Conservation (phyloP, 768 basidiomycete genomes). For the Dioszegia hungarica region DNA sequence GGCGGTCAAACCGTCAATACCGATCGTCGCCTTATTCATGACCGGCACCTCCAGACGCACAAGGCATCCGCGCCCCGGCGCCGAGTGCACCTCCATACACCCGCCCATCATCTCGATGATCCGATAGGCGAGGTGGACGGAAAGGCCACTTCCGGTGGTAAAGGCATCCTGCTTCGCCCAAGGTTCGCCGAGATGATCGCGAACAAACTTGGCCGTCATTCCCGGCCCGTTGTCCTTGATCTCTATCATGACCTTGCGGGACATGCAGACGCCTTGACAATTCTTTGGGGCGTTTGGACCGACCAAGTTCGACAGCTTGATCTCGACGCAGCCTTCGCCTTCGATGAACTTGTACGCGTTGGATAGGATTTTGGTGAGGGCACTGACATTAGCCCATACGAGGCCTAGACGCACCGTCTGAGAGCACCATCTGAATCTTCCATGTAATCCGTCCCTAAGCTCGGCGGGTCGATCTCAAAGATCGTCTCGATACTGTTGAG, state of each 20-base stretch:
- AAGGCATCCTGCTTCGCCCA: slow-evolving; percentile 40
- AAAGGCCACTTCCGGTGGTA: slow-evolving; percentile 35
- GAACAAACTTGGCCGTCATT: slow-evolving; percentile 26
- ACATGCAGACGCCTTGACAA: slow-evolving; percentile 30
- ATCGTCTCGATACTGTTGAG: slow-evolving; percentile 32
- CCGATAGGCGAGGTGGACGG: slow-evolving; percentile 42
- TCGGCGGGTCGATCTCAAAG: slow-evolving; percentile 41
- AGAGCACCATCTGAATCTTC: slow-evolving; percentile 43
- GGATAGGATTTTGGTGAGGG: slow-evolving; percentile 34
- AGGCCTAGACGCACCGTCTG: slow-evolving; percentile 19
- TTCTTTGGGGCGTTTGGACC: slow-evolving; percentile 29
- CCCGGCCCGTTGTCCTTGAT: slow-evolving; percentile 38
- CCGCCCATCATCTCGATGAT: slow-evolving; percentile 44
- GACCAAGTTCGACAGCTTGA: slow-evolving; percentile 33
- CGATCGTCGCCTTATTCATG: neutral
- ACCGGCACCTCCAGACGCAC: slow-evolving; percentile 39
- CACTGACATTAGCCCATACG: slow-evolving; percentile 11
- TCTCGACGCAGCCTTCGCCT: slow-evolving; percentile 39
- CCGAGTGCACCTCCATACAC: slow-evolving; percentile 40
- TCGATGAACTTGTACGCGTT: slow-evolving; percentile 46
- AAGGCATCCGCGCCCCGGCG: slow-evolving; percentile 30
- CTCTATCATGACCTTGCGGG: slow-evolving; percentile 28
- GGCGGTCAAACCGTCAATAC: neutral
- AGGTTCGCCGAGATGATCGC: slow-evolving; percentile 32
- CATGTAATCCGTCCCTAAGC: slow-evolving; percentile 33